phyloP scores from a whole-genome alignment of 2,329 filamentous ascomycete species.

The Pseudocercospora musae region DNA sequence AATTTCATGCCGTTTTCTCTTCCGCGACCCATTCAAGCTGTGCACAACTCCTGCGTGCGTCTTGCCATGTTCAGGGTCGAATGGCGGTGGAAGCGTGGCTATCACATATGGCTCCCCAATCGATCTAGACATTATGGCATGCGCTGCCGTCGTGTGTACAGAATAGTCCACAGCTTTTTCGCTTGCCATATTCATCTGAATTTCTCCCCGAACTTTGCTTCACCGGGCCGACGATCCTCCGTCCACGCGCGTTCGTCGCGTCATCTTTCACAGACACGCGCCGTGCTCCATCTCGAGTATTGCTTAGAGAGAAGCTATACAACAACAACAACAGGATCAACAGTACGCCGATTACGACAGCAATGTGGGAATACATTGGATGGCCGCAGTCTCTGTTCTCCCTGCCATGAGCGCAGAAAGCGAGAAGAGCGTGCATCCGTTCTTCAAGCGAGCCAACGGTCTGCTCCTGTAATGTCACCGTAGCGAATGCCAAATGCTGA shows the following conservation, averaged over 20 bases:
- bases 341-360: not conserved
- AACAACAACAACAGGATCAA: not conserved
- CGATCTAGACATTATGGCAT: conserved; percentile 20
- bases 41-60: conserved; percentile 48
- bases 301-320: not conserved
- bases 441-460: conserved; percentile 28
- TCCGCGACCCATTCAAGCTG: conserved; percentile 54
- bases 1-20: conserved; percentile 61
- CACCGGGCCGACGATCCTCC: not conserved
- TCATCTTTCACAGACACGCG: not conserved
- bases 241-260: not conserved
- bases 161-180: not conserved
- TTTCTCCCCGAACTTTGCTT: not conserved
- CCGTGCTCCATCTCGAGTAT: not conserved
- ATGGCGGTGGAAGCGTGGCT: conserved; percentile 44
- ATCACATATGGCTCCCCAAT: conserved; percentile 41
- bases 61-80: conserved; percentile 40
- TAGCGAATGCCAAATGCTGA: not conserved
- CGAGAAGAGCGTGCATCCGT: conserved; percentile 30
- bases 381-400: conserved; percentile 23
- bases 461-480: not conserved
- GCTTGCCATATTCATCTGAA: not conserved
- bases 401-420: conserved; percentile 28
- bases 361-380: conserved; percentile 7
- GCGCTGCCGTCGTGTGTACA: not conserved